A percentile compares a stretch with the other conserved stretches of the same genome.
Conservation (phyloP, 805 yeast species). For the Scheffersomyces lignosus region DNA sequence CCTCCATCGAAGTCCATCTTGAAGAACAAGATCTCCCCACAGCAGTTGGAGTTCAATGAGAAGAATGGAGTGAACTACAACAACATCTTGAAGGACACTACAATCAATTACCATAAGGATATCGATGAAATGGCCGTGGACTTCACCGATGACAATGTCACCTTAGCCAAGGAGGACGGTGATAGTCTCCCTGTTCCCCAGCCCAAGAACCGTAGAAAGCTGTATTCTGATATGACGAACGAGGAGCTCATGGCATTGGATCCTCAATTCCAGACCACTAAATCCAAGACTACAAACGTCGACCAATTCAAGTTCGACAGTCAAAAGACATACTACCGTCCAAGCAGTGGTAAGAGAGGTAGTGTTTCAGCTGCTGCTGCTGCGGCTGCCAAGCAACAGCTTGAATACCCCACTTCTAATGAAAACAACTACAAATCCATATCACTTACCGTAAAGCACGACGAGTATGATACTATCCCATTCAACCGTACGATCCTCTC, state of each 20-base stretch:
- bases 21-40: conserved; percentile 33
- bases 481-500: conserved; percentile 35
- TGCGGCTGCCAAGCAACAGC: conserved; percentile 4
- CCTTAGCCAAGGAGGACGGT: conserved; percentile 4
- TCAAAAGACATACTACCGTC: conserved; percentile 26
- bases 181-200: conserved; percentile 4
- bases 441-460: conserved; percentile 46
- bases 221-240: conserved; percentile 52
- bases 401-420: conserved; percentile 29
- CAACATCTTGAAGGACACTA: conserved; percentile 2
- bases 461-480: conserved; percentile 20
- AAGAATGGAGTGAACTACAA: conserved; percentile 8
- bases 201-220: conserved; percentile 35
- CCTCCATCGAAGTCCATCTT: conserved; percentile 42
- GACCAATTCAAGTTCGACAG: conserved; percentile 47
- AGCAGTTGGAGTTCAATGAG: conserved; percentile 22
- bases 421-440: conserved; percentile 38
- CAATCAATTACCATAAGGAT: conserved; percentile 19
- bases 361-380: conserved; percentile 9
- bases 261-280: conserved; percentile 45
- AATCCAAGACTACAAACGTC: conserved; percentile 38
- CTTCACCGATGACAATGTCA: conserved; percentile 10
- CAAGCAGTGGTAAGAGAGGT: conserved; percentile 5
- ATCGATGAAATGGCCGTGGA: conserved; percentile 15
- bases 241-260: conserved; percentile 56